A percentile compares a stretch with the other conserved stretches of the same genome.
Evolutionary conservation across 1,284 basidiomycete species (phyloP).

Genomic region (Apiotrichum gamsii): DNA sequence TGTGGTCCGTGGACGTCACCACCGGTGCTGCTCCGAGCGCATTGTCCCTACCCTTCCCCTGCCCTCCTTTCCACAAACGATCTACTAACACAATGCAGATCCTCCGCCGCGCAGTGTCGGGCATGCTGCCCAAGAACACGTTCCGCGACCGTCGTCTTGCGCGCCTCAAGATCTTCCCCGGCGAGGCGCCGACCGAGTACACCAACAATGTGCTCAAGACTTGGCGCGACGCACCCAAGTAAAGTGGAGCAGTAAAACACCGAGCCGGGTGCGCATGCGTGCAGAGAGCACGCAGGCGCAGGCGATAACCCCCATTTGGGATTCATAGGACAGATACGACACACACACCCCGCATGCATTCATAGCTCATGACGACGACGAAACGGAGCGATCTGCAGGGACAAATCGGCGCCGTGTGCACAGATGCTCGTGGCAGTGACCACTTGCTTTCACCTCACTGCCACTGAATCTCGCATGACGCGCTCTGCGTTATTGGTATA

Average conservation of each 20-base stretch:
- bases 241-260: too few relatives aligned
- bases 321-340: background rate
- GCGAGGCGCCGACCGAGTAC: slow-evolving; percentile 37
- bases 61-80: background rate
- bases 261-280: too few relatives aligned
- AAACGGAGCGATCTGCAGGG: too few relatives aligned
- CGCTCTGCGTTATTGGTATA: too few relatives aligned
- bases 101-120: slow-evolving; percentile 87
- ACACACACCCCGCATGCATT: background rate
- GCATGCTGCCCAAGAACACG: slow-evolving; percentile 95
- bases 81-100: slow-evolving; percentile 56
- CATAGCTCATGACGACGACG: too few relatives aligned
- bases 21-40: too few relatives aligned
- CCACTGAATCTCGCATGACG: too few relatives aligned
- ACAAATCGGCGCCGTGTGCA: too few relatives aligned
- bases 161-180: slow-evolving; percentile 77
- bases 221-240: slow-evolving; percentile 36
- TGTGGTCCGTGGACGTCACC: too few relatives aligned
- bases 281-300: background rate
- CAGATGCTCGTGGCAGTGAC: too few relatives aligned
- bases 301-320: background rate
- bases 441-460: too few relatives aligned
- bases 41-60: too few relatives aligned
- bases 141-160: slow-evolving; percentile 77
- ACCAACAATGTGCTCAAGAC: slow-evolving; percentile 34